Evolutionary conservation across 768 basidiomycete species (phyloP), one percentile per base, ranked within the genome.

Genomic region (Rhizopogon sp.): DNA sequence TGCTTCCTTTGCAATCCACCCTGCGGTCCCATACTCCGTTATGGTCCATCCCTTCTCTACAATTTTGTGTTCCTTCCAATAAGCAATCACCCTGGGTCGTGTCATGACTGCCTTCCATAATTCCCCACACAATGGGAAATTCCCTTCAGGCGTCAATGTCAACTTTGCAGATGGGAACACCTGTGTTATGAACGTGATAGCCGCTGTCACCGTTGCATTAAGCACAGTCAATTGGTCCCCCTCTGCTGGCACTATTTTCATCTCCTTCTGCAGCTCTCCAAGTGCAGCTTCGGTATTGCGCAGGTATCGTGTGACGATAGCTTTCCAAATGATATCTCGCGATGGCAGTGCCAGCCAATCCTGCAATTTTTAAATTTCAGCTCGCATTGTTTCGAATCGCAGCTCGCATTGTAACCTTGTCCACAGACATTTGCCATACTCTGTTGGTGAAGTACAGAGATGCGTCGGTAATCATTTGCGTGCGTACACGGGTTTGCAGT

Each of bases 401-500:
- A 52, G 7, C n/a, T n/a, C n/a, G n/a, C 8, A 49, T 14, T 17
- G 13, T 13, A 56, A 64, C 60, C 62, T 51, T 46, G 47, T 52
- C 20, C 8, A n/a, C 22, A 39, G 58, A 54, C 6, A 43, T 43
- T 42, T 43, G 31, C 52, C 56, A 46, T 43, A 39, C 42, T 25
- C 50, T 43, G 54, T 28, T 52, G 51, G 22, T 65, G 52, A 57
- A 64, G 60, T 55, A 68, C 43, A 68, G 41, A 37, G 65, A 66
- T 11, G 62, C 64, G 28, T 66, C 66, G 29, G 46, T 54, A 41
- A 64, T 54, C 64, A 66, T 65, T 33, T 64, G 53, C 7, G 51
- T 40, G 17, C 60, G 47, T 17, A 4, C 44, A 31, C 64, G 52
- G 3, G 56, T 56, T 39, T 65, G 54, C 39, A 66, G 64, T 45